These are phyloP conservation scores for Polyporus arcularius DNA, from an alignment of 768 basidiomycete genomes.

Conservation along the genomic window DNA sequence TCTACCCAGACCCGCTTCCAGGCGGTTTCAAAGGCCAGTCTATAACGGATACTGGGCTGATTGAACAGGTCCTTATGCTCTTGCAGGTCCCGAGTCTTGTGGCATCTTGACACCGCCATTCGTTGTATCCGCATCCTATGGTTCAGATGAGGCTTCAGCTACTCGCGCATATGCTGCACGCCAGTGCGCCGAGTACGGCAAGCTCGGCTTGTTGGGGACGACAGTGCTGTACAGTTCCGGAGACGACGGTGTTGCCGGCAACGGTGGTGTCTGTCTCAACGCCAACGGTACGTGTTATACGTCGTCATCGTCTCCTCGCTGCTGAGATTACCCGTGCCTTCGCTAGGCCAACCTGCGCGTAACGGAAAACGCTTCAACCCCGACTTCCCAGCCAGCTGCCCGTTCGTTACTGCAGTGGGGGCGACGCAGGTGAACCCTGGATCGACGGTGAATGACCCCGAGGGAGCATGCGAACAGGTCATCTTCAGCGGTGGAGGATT, in stretches of 20 bases:
- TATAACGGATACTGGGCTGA: too few relatives aligned
- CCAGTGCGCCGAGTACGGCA: conserved; percentile 47
- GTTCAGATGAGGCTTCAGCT: conserved; percentile 35
- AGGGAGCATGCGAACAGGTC: conserved; percentile 38
- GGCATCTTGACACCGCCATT: conserved; percentile 38
- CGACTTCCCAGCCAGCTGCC: conserved; percentile 44
- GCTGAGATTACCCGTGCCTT: background rate
- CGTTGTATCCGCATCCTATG: conserved; percentile 45
- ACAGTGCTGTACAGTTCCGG: conserved; percentile 46
- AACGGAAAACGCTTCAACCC: conserved; percentile 41
- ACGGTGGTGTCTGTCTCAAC: conserved; percentile 33
- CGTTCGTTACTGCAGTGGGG: conserved; percentile 40
- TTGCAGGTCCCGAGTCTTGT: conserved; percentile 36
- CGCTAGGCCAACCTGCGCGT: conserved; percentile 28
- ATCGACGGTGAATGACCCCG: conserved; percentile 35
- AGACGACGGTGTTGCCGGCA: conserved; percentile 45
- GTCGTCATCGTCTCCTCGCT: background rate
- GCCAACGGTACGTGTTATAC: conserved; percentile 25
- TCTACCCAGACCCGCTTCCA: conserved; percentile 42
- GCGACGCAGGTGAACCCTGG: conserved; percentile 38
- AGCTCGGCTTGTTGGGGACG: conserved; percentile 37
- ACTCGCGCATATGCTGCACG: conserved; percentile 38
- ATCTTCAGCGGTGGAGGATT: conserved; percentile 43
- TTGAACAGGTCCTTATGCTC: background rate
- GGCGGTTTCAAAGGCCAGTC: conserved; percentile 40